Percentiles rank a stretch among this genome's conserved stretches.
Conservation (phyloP, 192 early-diverging fungal species). For the Paraglomus brasilianum region DNA sequence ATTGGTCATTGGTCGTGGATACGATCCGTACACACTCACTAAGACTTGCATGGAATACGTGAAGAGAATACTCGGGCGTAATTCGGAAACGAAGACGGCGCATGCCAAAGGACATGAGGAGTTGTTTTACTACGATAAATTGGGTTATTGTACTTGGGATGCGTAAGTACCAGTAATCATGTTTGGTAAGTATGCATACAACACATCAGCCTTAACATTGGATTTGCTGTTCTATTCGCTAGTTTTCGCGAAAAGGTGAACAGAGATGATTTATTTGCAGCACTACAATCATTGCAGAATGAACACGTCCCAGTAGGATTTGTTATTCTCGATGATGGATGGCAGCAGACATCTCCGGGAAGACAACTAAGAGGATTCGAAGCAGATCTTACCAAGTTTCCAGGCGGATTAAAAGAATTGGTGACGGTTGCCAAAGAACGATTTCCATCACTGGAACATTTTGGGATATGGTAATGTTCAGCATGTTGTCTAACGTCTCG, state of each 20-base stretch:
- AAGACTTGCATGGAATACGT: conserved; percentile 1
- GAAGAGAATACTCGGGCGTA: background rate
- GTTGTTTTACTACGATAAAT: conserved; percentile 11
- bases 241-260: conserved; percentile 22
- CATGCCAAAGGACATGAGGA: background rate
- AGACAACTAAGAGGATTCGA: conserved; percentile 39
- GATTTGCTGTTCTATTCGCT: background rate
- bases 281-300: conserved; percentile 19
- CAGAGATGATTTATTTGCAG: conserved; percentile 5
- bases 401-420: conserved; percentile 42
- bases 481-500: background rate
- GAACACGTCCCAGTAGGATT: conserved; percentile 31
- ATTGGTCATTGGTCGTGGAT: conserved; percentile 15
- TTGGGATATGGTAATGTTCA: conserved; percentile 58
- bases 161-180: conserved; percentile 15
- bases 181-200: too few species aligned
- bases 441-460: conserved; percentile 36
- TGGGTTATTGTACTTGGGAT: conserved; percentile 31
- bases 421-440: conserved; percentile 21
- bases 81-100: background rate
- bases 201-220: too few species aligned
- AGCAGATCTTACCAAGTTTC: conserved; percentile 43
- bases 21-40: conserved; percentile 7
- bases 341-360: conserved; percentile 37
- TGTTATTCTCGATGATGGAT: conserved; percentile 57